phyloP scores from a whole-genome alignment of 495 filamentous ascomycete species.

The Rusavskia elegans region DNA sequence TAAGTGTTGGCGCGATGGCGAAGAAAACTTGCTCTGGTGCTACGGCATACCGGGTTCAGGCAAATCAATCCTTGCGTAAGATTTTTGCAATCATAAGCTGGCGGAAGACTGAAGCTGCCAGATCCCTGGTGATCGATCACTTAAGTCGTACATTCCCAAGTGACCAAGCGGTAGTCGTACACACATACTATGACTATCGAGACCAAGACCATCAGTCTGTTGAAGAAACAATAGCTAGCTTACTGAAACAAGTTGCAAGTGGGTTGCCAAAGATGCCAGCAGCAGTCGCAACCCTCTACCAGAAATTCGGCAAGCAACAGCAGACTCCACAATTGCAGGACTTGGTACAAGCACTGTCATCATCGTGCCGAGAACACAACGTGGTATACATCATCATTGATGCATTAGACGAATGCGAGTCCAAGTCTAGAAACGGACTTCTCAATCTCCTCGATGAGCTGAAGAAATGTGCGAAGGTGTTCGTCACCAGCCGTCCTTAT shows the following conservation, averaged over 20 bases:
- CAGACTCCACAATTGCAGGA: background rate
- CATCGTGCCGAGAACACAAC: background rate
- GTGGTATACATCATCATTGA: constrained; percentile 15
- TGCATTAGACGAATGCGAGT: constrained; percentile 19
- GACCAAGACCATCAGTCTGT: background rate
- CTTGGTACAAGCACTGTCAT: constrained; percentile 1
- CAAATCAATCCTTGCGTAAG: constrained; percentile 5
- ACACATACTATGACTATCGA: constrained; percentile 6
- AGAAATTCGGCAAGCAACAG: background rate
- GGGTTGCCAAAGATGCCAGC: background rate
- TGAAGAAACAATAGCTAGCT: constrained; percentile 1
- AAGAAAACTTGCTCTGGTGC: background rate
- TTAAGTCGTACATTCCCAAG: background rate
- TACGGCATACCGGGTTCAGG: constrained; percentile 6
- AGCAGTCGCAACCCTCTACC: background rate
- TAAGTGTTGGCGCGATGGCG: constrained; percentile 2
- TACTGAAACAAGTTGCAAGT: background rate
- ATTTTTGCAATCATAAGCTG: too few species aligned
- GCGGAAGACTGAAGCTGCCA: background rate
- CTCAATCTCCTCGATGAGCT: background rate
- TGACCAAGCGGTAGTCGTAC: background rate
- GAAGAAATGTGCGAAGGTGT: background rate
- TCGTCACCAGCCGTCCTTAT: background rate
- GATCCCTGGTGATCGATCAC: constrained; percentile 4
- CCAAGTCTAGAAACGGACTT: background rate